Base-by-base conservation (phyloP, 768 basidiomycete genomes). In the Cyathus striatus region DNA sequence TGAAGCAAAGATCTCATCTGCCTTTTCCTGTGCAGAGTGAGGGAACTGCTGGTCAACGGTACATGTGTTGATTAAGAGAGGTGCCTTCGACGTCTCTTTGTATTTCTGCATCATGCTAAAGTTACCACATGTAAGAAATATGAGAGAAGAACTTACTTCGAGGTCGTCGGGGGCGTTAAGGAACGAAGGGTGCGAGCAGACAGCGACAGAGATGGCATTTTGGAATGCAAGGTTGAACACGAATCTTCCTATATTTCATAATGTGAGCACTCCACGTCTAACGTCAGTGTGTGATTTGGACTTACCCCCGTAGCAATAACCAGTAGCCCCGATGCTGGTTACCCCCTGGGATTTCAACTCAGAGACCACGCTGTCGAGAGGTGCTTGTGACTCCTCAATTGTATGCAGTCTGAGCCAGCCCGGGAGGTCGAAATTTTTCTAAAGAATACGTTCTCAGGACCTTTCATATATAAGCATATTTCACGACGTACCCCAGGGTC, bases 271-370 rank as follows among this genome's bases (percentile, higher is more conserved):
- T n/a, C n/a, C n/a, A n/a, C n/a, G n/a, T n/a, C n/a, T n/a, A n/a
- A n/a, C n/a, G n/a, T n/a, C n/a, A n/a, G n/a, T n/a, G n/a, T n/a
- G n/a, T n/a, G n/a, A n/a, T n/a, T n/a, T n/a, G n/a, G n/a, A n/a
- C n/a, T n/a, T n/a, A n/a, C n/a, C n/a, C n/a, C 83, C 82, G 43
- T 75, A 81, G 65, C 87, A 90, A 65, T 79, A 88, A 3, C 83
- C 84, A 3, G 74, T 73, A 0, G 79, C 78, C 0, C 65, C 83
- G 44, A 89, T 72, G 5, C 56, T 56, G 2, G 66, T 77, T 16
- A 88, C 65, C 2, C 85, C 86, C 47, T 75, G 53, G 24, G 61
- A 73, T 55, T 79, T 81, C 46, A 90, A 70, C 0, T 65, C 75
- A 4, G 55, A 59, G 25, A 85, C 66, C 34, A 83, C 76, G 39